Evolutionary conservation across 2,329 filamentous ascomycete species (phyloP).

Genomic region (Fusarium sarcochroum): DNA sequence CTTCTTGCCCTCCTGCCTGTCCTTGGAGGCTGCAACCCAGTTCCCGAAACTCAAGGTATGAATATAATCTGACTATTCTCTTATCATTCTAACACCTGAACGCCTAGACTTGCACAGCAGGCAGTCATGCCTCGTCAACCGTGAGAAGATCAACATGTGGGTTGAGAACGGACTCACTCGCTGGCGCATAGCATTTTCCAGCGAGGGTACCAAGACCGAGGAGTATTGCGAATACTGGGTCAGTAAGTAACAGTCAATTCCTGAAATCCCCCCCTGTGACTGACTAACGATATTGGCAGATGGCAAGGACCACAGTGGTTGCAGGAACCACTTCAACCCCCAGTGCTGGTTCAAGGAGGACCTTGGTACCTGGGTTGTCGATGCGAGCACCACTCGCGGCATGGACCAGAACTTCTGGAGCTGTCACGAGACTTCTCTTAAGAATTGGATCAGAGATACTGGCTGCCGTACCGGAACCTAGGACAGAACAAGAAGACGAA

Average conservation of each 20-base stretch:
- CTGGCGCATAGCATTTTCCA: background rate
- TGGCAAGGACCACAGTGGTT: background rate
- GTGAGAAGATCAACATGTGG: constrained; percentile 1
- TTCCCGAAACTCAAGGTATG: background rate
- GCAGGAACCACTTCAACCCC: background rate
- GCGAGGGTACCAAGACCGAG: background rate
- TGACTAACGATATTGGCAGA: background rate
- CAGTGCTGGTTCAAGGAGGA: background rate
- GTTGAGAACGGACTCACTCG: background rate
- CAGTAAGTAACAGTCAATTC: background rate
- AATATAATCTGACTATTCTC: background rate
- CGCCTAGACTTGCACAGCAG: background rate
- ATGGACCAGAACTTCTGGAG: background rate
- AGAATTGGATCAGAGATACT: background rate
- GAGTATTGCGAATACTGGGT: background rate
- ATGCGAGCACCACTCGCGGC: background rate
- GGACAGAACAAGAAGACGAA: background rate
- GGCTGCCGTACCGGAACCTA: background rate
- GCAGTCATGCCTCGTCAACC: background rate
- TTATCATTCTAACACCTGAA: background rate
- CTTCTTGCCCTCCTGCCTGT: background rate
- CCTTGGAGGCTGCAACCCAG: background rate
- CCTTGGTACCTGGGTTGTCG: constrained; percentile 1
- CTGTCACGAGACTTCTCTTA: background rate
- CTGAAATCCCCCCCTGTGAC: background rate